Evolutionary conservation across 2,329 filamentous ascomycete species (phyloP), one percentile per base, ranked within the genome.

Genomic region (Phaeophleospora eucalypticola): DNA sequence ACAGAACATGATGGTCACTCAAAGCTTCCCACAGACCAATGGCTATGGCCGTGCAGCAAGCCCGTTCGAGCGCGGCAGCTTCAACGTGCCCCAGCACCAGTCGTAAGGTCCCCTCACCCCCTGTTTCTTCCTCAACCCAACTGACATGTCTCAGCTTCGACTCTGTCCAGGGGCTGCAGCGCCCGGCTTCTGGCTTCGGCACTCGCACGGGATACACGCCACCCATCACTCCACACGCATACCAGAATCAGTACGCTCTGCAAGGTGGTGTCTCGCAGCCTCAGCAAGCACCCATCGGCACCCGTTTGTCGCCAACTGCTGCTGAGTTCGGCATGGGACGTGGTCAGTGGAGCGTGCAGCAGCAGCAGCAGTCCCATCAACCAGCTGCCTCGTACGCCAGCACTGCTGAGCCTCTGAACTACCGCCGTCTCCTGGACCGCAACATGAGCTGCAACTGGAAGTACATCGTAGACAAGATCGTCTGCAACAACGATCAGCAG

Each of bases 361-460:
- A 47, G 35, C 17, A 27, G 18, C n/a, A 29, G 24, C 24, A 29
- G 24, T 29, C 24, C 24, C 24, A 29, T 29, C 24, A 29, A 29
- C 24, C 24, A 6, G 50, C 45, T 77, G 65, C 73, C 46, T 61
- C 52, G 1, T 96, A 94, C 65, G 73, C 96, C 20, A 84, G 87
- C 9, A 85, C 89, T 3, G 86, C 87, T 4, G 93, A 98, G 69
- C 93, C 91, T 9, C 79, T 97, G 61, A 97, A 98, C 70, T 98
- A 97, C 64, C 89, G 93, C 51, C 89, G 90, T 46, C 79, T 98
- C 33, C 81, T 97, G 38, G 93, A 98, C 64, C 89, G 90, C 63
- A 95, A 91, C 65, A 89, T 95, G 69, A 95, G 87, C 63, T 97
- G 91, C 72, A 94, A 98, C 73, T 98, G 91, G 93, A 95, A 93